These are phyloP conservation scores for Fusarium transvaalense DNA, from an alignment of 2,329 filamentous ascomycete species.

Conservation along the genomic window DNA sequence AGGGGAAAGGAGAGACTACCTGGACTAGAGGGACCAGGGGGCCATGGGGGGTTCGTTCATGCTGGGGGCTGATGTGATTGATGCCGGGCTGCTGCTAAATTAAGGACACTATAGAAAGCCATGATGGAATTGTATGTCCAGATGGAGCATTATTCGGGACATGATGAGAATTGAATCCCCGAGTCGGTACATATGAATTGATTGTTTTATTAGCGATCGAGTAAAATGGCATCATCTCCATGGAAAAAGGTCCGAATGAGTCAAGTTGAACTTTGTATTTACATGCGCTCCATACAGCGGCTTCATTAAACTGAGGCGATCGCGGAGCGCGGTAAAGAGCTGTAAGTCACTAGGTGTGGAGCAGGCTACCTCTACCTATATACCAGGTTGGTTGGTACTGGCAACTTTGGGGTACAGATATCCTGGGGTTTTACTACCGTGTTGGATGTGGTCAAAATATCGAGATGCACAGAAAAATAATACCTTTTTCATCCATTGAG, in stretches of 20 bases:
- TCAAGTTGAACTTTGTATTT: neutral
- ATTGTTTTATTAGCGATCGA: neutral
- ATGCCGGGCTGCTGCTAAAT: conserved; percentile 36
- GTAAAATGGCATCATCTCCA: neutral
- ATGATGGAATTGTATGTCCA: neutral
- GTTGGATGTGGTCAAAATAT: too few species aligned
- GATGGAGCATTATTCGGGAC: conserved; percentile 22
- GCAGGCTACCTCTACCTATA: neutral
- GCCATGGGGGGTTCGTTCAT: neutral
- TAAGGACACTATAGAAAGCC: conserved; percentile 10
- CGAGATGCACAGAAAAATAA: neutral
- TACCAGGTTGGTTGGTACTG: neutral
- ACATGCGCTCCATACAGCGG: conserved; percentile 30
- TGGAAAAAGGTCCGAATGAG: conserved; percentile 6
- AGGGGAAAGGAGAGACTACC: neutral
- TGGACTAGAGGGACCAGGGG: conserved; percentile 1
- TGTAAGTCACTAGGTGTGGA: conserved; percentile 20
- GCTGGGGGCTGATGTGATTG: conserved; percentile 24
- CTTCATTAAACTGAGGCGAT: conserved; percentile 20
- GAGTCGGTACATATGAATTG: neutral
- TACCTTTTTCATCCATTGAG: too few species aligned
- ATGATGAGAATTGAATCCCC: conserved; percentile 14
- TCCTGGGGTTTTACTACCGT: too few species aligned
- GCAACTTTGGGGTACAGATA: neutral
- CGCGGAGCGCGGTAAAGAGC: conserved; percentile 10